A percentile compares a stretch with the other conserved stretches of the same genome.
These are phyloP conservation scores for Termitomyces sp. DNA, from an alignment of 768 basidiomycete genomes.

Conservation along the genomic window DNA sequence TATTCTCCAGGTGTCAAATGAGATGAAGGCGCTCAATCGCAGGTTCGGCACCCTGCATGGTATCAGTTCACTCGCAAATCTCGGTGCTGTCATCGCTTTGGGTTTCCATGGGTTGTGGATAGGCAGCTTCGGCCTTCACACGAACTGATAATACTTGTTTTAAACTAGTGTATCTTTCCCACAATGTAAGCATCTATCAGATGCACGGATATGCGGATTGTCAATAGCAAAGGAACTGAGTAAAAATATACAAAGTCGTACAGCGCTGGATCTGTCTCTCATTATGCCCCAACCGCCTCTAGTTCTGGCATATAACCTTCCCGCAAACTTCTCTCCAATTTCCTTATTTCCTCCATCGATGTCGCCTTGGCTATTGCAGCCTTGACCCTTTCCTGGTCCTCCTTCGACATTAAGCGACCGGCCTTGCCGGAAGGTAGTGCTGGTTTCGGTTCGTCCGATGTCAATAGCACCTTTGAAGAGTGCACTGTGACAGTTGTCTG, in stretches of 20 bases:
- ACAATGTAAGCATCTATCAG: constrained; percentile 8
- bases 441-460: constrained; percentile 75
- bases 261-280: constrained; percentile 12
- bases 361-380: constrained; percentile 87
- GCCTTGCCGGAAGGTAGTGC: constrained; percentile 55
- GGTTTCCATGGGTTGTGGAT: constrained; percentile 70
- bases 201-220: constrained; percentile 9
- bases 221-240: constrained; percentile 12
- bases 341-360: constrained; percentile 84
- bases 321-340: constrained; percentile 72
- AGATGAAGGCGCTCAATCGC: constrained; percentile 65
- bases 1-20: constrained; percentile 45
- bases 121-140: constrained; percentile 46
- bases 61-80: constrained; percentile 61
- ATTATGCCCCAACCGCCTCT: constrained; percentile 73
- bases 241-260: constrained; percentile 25
- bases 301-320: constrained; percentile 81
- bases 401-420: constrained; percentile 85
- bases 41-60: constrained; percentile 66
- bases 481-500: constrained; percentile 67
- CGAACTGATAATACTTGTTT: constrained; percentile 19
- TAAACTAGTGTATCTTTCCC: background rate
- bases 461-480: constrained; percentile 53
- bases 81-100: constrained; percentile 52
- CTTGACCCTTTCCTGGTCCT: constrained; percentile 83